phyloP scores from a whole-genome alignment of 2,329 filamentous ascomycete species.

The Colletotrichum sublineola region DNA sequence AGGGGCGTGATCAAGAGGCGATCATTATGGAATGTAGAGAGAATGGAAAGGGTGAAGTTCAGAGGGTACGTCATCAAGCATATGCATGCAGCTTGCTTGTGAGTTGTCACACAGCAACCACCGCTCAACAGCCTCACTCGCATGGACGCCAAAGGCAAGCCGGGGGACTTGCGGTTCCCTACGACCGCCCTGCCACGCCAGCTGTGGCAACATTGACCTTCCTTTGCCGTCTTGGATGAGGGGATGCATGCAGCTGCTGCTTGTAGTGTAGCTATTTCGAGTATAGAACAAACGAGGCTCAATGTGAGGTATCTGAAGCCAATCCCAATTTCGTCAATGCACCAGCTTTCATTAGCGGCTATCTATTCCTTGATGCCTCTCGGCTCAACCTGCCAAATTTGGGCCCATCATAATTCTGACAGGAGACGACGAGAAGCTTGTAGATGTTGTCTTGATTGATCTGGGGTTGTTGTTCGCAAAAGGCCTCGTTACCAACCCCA shows the following conservation, averaged over 20 bases:
- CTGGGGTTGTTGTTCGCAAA: not conserved
- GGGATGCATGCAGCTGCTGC: not conserved
- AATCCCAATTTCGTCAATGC: not conserved
- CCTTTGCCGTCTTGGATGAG: conserved; percentile 19
- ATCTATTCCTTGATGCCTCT: not conserved
- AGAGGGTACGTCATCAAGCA: conserved; percentile 33
- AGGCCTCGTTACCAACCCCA: not conserved
- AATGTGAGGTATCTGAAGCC: not conserved
- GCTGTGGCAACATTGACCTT: conserved; percentile 14
- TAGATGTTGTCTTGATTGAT: not conserved
- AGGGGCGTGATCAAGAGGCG: not conserved
- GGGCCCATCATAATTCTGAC: not conserved
- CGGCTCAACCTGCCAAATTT: not conserved
- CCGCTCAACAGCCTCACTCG: conserved; percentile 30
- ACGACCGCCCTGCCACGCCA: conserved; percentile 20
- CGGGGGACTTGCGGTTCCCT: conserved; percentile 8
- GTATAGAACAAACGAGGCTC: not conserved
- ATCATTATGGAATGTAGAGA: not conserved
- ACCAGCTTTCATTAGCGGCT: not conserved
- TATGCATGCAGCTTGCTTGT: conserved; percentile 29
- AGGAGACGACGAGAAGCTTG: not conserved
- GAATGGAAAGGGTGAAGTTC: not conserved
- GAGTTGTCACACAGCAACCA: conserved; percentile 31
- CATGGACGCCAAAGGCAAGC: conserved; percentile 11
- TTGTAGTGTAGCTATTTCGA: not conserved